Evolutionary conservation across 1,284 basidiomycete species (phyloP), one percentile per base, ranked within the genome.

Genomic region (Sporisorium exsertum): DNA sequence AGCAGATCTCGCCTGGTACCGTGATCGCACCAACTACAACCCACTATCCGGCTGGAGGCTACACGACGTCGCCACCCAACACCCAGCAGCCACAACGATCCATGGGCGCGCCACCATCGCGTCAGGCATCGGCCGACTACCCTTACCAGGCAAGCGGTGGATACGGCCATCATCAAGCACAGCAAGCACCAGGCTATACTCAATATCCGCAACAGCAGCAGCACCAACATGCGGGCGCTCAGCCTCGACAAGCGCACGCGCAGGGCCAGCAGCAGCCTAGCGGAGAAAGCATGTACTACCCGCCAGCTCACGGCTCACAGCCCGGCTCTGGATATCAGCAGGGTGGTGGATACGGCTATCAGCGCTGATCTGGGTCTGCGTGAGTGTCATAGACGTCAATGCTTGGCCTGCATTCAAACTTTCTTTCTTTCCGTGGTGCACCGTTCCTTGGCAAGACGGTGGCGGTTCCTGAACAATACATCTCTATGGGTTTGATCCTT

Each of bases 1-100:
- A 69, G 49, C 71, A 78, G 58, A 70, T 70, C 56, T 68, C 67
- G 37, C 71, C 66, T 18, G 67, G 71, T 26, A 71, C 71, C 2
- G 56, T 73, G 58, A 70, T 70, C 22, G 71, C 61, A 8, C 60
- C 67, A 4, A 50, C 61, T 22, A 16, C 64, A 26, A 29, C 50
- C 5, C 67, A 70, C 22, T 62, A 64, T 20, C 58, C 60, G 13
- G 63, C 46, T 2, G 58, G 64, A 24, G 55, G 59, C 29, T 67
- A 61, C 56, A 64, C 61, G 12, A 43, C 69, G 9, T 69, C 71
- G 56, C 59, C 70, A 6, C 63, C 67, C 15, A 52, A 54, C 40
- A 20, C 24, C 10, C 67, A 59, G 52, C 71, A 69, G 54, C 58
- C 66, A 3, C 58, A 63, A 16, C 60, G 59, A 29, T 70, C 33